A percentile compares a stretch with the other conserved stretches of the same genome.
Conservation (phyloP, 768 basidiomycete species). For the Pisolithus orientalis region DNA sequence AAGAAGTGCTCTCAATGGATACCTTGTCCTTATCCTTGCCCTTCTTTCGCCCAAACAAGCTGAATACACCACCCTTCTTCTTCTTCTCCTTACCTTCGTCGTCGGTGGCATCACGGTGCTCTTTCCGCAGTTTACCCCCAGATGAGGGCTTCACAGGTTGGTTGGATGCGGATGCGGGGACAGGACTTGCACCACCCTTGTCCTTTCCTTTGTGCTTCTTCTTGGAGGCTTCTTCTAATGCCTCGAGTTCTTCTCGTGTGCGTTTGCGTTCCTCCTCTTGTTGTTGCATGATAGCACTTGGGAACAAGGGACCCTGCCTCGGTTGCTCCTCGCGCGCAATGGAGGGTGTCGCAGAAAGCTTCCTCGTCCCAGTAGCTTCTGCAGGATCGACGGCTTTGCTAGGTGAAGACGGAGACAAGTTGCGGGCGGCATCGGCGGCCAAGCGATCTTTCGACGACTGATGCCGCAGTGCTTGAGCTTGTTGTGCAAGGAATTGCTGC, state of each 20-base stretch:
- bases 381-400: constrained; percentile 52
- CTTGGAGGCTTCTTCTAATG: constrained; percentile 38
- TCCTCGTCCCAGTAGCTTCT: constrained; percentile 66
- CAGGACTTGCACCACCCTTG: constrained; percentile 29
- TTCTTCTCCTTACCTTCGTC: constrained; percentile 50
- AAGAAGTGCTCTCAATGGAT: constrained; percentile 46
- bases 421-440: constrained; percentile 19
- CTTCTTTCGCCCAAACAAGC: constrained; percentile 72
- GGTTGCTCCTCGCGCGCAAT: constrained; percentile 56
- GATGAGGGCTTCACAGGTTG: constrained; percentile 11
- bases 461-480: constrained; percentile 28
- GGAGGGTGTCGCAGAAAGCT: constrained; percentile 71
- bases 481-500: constrained; percentile 19
- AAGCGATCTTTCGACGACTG: constrained; percentile 47
- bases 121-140: constrained; percentile 39
- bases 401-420: constrained; percentile 25
- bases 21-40: constrained; percentile 51
- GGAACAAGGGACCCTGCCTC: constrained; percentile 25
- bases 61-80: constrained; percentile 69
- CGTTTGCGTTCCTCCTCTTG: constrained; percentile 52
- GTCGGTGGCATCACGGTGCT: constrained; percentile 31
- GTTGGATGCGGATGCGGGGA: constrained; percentile 22
- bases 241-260: constrained; percentile 43
- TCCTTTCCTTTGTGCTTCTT: constrained; percentile 47
- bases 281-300: constrained; percentile 37